Conservation (phyloP, 2,329 filamentous ascomycete species). For the Bimuria novae-zelandiae region DNA sequence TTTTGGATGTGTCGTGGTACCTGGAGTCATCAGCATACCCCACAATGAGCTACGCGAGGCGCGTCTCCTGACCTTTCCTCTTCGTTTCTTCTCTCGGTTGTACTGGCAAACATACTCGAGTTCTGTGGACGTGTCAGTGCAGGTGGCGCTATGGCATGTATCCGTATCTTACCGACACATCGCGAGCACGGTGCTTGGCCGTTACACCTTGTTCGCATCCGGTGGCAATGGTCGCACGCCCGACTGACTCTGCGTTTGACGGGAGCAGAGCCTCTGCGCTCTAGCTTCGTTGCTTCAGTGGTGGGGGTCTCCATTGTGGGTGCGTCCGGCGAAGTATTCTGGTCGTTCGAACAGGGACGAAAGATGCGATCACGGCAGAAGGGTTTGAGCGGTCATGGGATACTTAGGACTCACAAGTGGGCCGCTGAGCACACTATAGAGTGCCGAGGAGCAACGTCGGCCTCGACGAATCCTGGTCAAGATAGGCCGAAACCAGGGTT, state of each 20-base stretch:
- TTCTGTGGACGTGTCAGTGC: slow-evolving; percentile 57
- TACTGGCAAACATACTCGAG: slow-evolving; percentile 90
- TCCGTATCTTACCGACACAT: slow-evolving; percentile 72
- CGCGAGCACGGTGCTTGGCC: slow-evolving; percentile 89
- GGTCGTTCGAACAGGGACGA: slow-evolving; percentile 7
- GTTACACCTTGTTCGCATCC: slow-evolving; percentile 91
- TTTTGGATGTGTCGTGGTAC: slow-evolving; percentile 46
- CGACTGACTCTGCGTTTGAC: slow-evolving; percentile 87
- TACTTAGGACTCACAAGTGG: slow-evolving; percentile 43
- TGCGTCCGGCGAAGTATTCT: slow-evolving; percentile 12
- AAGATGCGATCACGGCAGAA: slow-evolving; percentile 22
- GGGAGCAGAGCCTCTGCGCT: slow-evolving; percentile 57
- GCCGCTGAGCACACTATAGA: slow-evolving; percentile 36
- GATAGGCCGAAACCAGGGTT: slow-evolving; percentile 33
- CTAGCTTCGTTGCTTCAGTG: slow-evolving; percentile 34
- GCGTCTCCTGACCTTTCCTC: slow-evolving; percentile 79
- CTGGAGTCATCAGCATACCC: slow-evolving; percentile 19
- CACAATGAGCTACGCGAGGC: slow-evolving; percentile 3
- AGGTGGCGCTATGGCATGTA: background rate
- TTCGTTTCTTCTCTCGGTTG: slow-evolving; percentile 87
- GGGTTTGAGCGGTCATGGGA: slow-evolving; percentile 41
- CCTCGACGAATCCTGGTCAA: slow-evolving; percentile 30
- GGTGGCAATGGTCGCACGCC: slow-evolving; percentile 95
- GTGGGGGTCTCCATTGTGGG: slow-evolving; percentile 33
- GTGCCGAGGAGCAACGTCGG: slow-evolving; percentile 39